Conservation (phyloP, 148 eudicot genomes). For the Vaccinium corymbosum region DNA sequence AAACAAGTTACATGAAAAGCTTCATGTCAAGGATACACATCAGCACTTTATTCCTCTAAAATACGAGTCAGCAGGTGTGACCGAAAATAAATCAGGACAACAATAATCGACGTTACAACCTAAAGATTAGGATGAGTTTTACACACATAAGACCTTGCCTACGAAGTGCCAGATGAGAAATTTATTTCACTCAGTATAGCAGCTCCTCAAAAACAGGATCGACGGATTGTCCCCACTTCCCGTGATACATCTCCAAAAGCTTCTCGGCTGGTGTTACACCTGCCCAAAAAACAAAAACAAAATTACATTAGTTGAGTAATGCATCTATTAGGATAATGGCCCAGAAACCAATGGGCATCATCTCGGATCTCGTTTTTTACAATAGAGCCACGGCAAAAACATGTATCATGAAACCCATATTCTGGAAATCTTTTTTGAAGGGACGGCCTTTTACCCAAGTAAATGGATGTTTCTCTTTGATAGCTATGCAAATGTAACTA, state of each 20-base stretch:
- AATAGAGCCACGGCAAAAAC: neutral
- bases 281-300: slow-evolving; percentile 20
- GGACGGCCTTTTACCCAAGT: neutral
- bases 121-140: neutral
- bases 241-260: slow-evolving; percentile 81
- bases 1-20: neutral
- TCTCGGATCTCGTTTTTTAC: neutral
- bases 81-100: neutral
- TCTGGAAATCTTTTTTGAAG: neutral
- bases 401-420: neutral
- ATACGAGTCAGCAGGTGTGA: neutral
- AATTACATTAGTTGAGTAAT: neutral
- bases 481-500: neutral
- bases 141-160: neutral
- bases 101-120: neutral
- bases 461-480: neutral
- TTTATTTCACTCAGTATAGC: slow-evolving; percentile 48
- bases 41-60: neutral
- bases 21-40: slow-evolving; percentile 1
- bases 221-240: slow-evolving; percentile 81
- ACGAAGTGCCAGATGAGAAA: neutral
- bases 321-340: neutral
- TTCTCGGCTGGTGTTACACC: slow-evolving; percentile 97
- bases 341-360: neutral
- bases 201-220: slow-evolving; percentile 93